Evolutionary conservation across 768 basidiomycete species (phyloP), one percentile per base, ranked within the genome.

Genomic region (Lactifluus volemus): DNA sequence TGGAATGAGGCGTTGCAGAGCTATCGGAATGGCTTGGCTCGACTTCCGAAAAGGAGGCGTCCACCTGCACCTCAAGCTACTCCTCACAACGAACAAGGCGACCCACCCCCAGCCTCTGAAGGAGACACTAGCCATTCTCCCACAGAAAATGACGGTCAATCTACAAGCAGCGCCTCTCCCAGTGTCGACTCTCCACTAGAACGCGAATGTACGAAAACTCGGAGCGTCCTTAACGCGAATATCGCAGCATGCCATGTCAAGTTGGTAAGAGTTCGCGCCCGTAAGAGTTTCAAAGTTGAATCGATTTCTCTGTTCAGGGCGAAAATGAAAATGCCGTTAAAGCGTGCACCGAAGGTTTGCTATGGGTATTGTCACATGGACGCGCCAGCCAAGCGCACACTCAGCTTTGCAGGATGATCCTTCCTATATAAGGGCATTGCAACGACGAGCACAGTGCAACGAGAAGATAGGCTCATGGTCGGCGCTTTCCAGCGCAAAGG

Each of bases 331-430:
- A 60, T 29, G 65, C 65, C 11, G 63, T 65, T 45, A 58, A 66
- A 49, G 65, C 65, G n/a, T 66, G 65, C 50, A 58, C 65, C 6
- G 54, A 66, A 65, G 65, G 65, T 66, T 55, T 19, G 44, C 38
- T 32, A 11, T 44, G 21, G 42, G 25, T 5, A 41, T 42, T 21
- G 50, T 56, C 19, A 53, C 38, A 39, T 29, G 21, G 59, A 54
- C 49, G 17, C 21, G 51, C 48, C 42, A 52, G 21, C 38, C 47
- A 57, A 59, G 17, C 11, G 49, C 49, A 59, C 36, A n/a, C 49
- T 41, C 68, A 94, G 93, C 94, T 29, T 77, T 99, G n/a, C 73
- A 78, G 36, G 90, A 98, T 67, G 89, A 97, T 67, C 88, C 93
- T 11, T 70, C 74, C 21, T 96, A 98, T 70, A 71, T 88, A 65